Evolutionary conservation across 257 asterid genomes (phyloP).

Genomic region (Euphrasia confusa): DNA sequence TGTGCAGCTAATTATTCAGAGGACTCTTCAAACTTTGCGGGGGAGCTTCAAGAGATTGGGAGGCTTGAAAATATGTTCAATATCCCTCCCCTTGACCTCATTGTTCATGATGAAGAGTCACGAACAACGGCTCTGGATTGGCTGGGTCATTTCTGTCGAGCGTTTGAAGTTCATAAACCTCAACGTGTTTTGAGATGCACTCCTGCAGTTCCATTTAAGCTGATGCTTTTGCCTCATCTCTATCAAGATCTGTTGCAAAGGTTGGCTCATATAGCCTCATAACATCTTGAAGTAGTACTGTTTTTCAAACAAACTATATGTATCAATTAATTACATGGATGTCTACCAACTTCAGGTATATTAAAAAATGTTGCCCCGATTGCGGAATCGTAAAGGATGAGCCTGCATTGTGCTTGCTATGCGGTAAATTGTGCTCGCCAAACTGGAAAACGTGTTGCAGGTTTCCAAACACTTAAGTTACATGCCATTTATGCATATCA

Average conservation of each 20-base stretch:
- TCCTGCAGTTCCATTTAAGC: slow-evolving; percentile 78
- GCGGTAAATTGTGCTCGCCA: slow-evolving; percentile 94
- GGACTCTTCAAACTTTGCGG: slow-evolving; percentile 22
- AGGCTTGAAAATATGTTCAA: slow-evolving; percentile 69
- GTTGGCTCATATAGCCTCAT: slow-evolving; percentile 30
- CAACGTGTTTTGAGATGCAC: slow-evolving; percentile 44
- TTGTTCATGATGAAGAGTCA: slow-evolving; percentile 47
- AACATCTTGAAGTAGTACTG: slow-evolving; percentile 11
- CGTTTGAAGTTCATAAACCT: slow-evolving; percentile 37
- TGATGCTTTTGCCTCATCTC: slow-evolving; percentile 75
- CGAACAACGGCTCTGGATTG: slow-evolving; percentile 55
- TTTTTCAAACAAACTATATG: slow-evolving; percentile 3
- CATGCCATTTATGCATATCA: slow-evolving; percentile 12
- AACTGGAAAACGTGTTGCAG: slow-evolving; percentile 92
- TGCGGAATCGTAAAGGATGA: slow-evolving; percentile 69
- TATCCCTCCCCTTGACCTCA: slow-evolving; percentile 60
- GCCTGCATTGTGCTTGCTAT: slow-evolving; percentile 85
- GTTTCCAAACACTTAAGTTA: slow-evolving; percentile 25
- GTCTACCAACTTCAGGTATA: slow-evolving; percentile 52
- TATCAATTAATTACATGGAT: slow-evolving; percentile 16
- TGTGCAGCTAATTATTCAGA: slow-evolving; percentile 35
- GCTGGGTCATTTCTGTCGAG: slow-evolving; percentile 54
- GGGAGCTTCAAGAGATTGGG: slow-evolving; percentile 59
- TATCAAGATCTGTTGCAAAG: slow-evolving; percentile 94
- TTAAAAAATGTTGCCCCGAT: slow-evolving; percentile 70